These are phyloP conservation scores for Hyaloscypha finlandica DNA, from an alignment of 495 filamentous ascomycete genomes.

Conservation along the genomic window DNA sequence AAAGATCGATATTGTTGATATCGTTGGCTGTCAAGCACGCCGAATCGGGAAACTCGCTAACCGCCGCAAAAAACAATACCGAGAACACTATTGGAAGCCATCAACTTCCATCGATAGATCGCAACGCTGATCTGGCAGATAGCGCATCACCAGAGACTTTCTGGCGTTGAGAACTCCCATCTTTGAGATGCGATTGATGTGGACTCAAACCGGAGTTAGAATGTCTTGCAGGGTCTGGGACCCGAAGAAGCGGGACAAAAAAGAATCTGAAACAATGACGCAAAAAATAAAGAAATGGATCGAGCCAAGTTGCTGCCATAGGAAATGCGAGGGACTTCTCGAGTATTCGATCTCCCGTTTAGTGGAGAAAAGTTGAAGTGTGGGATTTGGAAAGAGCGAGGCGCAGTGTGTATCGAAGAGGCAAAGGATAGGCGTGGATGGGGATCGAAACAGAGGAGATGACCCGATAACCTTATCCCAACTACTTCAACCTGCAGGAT, in stretches of 20 bases:
- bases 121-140: neutral
- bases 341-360: neutral
- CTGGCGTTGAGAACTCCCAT: neutral
- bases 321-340: neutral
- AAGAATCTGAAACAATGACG: neutral
- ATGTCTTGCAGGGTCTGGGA: neutral
- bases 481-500: neutral
- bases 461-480: neutral
- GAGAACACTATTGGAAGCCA: neutral
- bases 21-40: neutral
- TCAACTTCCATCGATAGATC: neutral
- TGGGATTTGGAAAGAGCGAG: neutral
- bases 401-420: neutral
- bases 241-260: neutral
- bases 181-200: neutral
- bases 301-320: no score
- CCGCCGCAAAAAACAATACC: neutral
- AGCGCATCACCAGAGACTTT: neutral
- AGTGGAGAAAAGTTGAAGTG: neutral
- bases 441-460: neutral
- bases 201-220: neutral
- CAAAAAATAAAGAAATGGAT: neutral
- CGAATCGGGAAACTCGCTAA: neutral
- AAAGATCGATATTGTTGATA: neutral
- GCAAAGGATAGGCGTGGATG: neutral